Conservation (phyloP, 1,284 basidiomycete species). For the Wolfiporia cocos region DNA sequence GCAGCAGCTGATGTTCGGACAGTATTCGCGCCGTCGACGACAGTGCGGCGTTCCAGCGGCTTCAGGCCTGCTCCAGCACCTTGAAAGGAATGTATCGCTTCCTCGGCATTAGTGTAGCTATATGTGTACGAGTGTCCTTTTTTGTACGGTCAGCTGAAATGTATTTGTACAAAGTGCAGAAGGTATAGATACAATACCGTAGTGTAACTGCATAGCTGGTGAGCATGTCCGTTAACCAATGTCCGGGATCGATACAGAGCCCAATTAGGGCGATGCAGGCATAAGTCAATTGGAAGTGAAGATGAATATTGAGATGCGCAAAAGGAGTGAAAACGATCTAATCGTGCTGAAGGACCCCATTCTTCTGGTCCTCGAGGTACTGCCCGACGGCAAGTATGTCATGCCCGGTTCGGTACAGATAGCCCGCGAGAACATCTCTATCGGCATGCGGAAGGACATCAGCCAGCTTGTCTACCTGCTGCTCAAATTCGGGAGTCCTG, state of each 20-base stretch:
- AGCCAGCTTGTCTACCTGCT: slow-evolving; percentile 66
- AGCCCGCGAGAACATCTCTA: slow-evolving; percentile 59
- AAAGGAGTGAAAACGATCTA: slow-evolving; percentile 8
- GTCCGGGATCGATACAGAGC: slow-evolving; percentile 3
- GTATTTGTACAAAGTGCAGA: slow-evolving; percentile 8
- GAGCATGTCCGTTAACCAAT: slow-evolving; percentile 5
- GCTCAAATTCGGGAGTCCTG: slow-evolving; percentile 51
- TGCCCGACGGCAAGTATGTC: slow-evolving; percentile 82
- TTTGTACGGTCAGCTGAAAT: slow-evolving; percentile 5
- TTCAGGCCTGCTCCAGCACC: slow-evolving; percentile 26
- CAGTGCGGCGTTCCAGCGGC: slow-evolving; percentile 17
- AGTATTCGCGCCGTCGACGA: slow-evolving; percentile 18
- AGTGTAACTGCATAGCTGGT: slow-evolving; percentile 5
- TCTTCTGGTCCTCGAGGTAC: slow-evolving; percentile 85
- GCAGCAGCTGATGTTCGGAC: background rate
- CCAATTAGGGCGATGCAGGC: background rate
- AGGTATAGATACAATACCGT: slow-evolving; percentile 21
- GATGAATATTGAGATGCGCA: background rate
- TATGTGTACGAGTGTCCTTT: background rate
- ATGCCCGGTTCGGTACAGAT: slow-evolving; percentile 68
- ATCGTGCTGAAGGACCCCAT: slow-evolving; percentile 49
- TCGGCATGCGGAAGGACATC: slow-evolving; percentile 78
- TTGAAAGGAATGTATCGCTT: too few species aligned
- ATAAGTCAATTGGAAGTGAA: slow-evolving; percentile 1
- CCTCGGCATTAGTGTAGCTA: too few species aligned